Evolutionary conservation across 306 rosid genomes (phyloP), one percentile per base, ranked within the genome.

Genomic region (Vachellia collinsii): DNA sequence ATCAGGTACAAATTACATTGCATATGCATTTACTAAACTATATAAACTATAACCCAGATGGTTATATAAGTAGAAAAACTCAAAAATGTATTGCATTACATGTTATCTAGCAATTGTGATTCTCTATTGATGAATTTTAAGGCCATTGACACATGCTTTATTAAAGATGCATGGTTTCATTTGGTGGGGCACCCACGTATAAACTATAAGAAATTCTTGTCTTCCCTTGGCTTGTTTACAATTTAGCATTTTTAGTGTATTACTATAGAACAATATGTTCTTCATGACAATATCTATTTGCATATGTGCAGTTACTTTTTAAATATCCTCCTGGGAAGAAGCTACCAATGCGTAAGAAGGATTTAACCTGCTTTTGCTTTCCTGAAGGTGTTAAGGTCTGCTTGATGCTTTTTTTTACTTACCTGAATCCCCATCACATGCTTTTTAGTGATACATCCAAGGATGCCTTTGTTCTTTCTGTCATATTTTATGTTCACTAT

Each of bases 351-450:
- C 96, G 92, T 46, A 66, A 74, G 88, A 88, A 88, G 82, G 99
- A 95, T 70, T 84, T 95, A 82, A 86, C 93, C 68, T 86, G 94
- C 77, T 95, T 95, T 83, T 95, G 98, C 87, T 95, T 93, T 81
- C 99, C 99, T 42, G 88, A 78, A 74, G 94, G 98, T 47, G 92
- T 93, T 83, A 90, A 91, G 99, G 99, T 95, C 84, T 80, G 80
- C 77, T 85, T 83, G 79, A 79, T 74, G 73, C 77, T 71, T 29
- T 29, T 29, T 73, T 66, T 41, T 67, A 36, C n/a, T 66, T 22
- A 7, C 25, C 69, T 75, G 56, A 47, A 20, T 74, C 66, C 62
- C 38, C 56, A 58, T 66, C 61, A 67, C 63, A 6, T 58, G 78
- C 4, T 59, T 11, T 72, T 11, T 3, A n/a, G 13, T 77, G 66